Base-by-base conservation (phyloP, 495 filamentous ascomycete species). In the Neurospora sp. region DNA sequence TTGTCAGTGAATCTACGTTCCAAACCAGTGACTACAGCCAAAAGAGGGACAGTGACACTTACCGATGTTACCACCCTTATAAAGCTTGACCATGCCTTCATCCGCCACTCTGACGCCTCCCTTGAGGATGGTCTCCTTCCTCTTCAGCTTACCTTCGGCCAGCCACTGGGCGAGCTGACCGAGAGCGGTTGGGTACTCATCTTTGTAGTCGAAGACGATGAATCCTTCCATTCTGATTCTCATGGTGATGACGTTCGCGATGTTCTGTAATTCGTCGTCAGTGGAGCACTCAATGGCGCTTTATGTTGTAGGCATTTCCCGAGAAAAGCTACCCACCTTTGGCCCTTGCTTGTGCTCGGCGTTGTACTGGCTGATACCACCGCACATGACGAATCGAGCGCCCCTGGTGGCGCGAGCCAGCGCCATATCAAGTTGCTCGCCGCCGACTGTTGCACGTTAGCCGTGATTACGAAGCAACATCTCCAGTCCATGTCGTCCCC, bases 341-440 rank as follows among this genome's bases (percentile, higher is more conserved):
- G 71, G 79, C 9, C 76, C 77, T 40, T 79, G 73, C 53, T 77
- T 75, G 10, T 73, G 77, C 20, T 77, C 38, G 4, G 48, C 70
- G 74, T 87, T 87, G 75, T 87, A 87, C 65, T 82, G 79, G 40
- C 78, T 76, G 39, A 85, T 84, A 16, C 71, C 80, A 9, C 90
- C 90, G 78, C 89, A 91, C 53, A 88, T 86, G 20, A 88, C 88
- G 74, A 92, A 86, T 9, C 91, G 83, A 0, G 89, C 84, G 76
- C 82, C 81, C 71, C 78, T 78, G 78, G 87, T 88, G 75, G 91
- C 83, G 31, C 88, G 81, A 18, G 77, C 81, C 20, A 92, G 78
- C 75, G 88, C 89, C 73, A 91, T 76, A 69, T 92, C 89, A 61
- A 91, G 81, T 68, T 91, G 88, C 72, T 88, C 83, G 1, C 90